Evolutionary conservation across 2,329 filamentous ascomycete species (phyloP).

Genomic region (Curvularia eragrostidis): DNA sequence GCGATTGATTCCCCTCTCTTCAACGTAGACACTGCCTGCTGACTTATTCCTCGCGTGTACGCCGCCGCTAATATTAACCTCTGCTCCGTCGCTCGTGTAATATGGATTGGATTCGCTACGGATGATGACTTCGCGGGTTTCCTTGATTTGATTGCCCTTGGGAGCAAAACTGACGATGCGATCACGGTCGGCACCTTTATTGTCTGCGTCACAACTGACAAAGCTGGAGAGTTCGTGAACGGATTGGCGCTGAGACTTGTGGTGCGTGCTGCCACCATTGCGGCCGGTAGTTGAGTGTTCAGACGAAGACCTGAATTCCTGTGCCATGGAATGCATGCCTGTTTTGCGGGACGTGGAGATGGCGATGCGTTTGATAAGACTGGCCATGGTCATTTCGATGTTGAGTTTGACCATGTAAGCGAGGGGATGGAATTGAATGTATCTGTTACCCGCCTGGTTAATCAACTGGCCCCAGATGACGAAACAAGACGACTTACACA

Average conservation of each 20-base stretch:
- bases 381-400: slow-evolving; percentile 62
- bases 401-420: slow-evolving; percentile 59
- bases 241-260: slow-evolving; percentile 21
- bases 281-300: slow-evolving; percentile 29
- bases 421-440: slow-evolving; percentile 60
- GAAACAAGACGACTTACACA: slow-evolving; percentile 43
- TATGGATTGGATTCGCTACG: slow-evolving; percentile 34
- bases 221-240: slow-evolving; percentile 37
- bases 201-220: slow-evolving; percentile 27
- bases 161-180: slow-evolving; percentile 32
- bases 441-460: slow-evolving; percentile 35
- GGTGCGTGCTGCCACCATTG: slow-evolving; percentile 2
- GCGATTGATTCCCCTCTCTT: slow-evolving; percentile 18
- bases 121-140: slow-evolving; percentile 38
- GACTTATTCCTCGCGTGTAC: slow-evolving; percentile 13
- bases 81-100: slow-evolving; percentile 17
- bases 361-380: slow-evolving; percentile 54
- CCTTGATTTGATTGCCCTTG: slow-evolving; percentile 40
- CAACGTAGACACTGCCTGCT: slow-evolving; percentile 10
- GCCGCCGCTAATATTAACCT: slow-evolving; percentile 20
- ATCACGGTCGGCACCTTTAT: slow-evolving; percentile 15
- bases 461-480: neutral
- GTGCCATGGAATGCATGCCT: slow-evolving; percentile 35
- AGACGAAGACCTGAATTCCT: slow-evolving; percentile 42
- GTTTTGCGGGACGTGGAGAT: slow-evolving; percentile 39